These are phyloP conservation scores for Kalanchoe fedtschenkoi DNA, from an alignment of 164 flowering plant species.

Conservation along the genomic window DNA sequence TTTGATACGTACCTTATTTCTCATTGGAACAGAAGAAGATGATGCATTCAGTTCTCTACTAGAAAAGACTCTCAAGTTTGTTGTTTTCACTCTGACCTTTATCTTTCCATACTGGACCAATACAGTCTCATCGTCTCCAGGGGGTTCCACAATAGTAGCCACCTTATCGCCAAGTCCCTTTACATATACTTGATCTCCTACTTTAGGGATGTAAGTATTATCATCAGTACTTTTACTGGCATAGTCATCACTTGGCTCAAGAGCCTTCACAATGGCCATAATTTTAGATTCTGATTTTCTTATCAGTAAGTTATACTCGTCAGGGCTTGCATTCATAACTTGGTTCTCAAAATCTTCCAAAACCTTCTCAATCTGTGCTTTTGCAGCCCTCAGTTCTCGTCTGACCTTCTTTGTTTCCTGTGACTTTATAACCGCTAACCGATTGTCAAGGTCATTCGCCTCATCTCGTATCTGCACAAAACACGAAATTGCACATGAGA, in stretches of 20 bases:
- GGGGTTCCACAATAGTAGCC: conserved; percentile 66
- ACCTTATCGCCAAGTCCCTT: conserved; percentile 56
- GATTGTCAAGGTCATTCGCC: conserved; percentile 62
- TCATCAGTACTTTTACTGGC: conserved; percentile 14
- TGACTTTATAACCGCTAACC: conserved; percentile 51
- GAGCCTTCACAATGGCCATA: conserved; percentile 49
- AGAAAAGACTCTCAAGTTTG: conserved; percentile 30
- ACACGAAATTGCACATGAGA: neutral
- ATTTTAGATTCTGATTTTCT: conserved; percentile 58
- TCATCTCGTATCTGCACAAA: conserved; percentile 48
- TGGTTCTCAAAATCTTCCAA: conserved; percentile 48
- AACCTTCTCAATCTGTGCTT: conserved; percentile 44
- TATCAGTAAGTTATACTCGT: conserved; percentile 38
- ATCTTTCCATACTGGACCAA: conserved; percentile 73
- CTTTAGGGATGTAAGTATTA: conserved; percentile 34
- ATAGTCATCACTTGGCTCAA: conserved; percentile 18
- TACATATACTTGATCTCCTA: conserved; percentile 65
- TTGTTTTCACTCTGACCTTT: conserved; percentile 45
- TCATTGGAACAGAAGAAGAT: conserved; percentile 17
- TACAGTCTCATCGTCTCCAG: conserved; percentile 48
- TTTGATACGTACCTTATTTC: conserved; percentile 34
- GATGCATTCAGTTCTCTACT: conserved; percentile 15
- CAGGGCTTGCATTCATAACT: conserved; percentile 28
- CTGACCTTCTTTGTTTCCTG: conserved; percentile 37
- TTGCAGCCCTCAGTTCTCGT: conserved; percentile 38